Base-by-base conservation (phyloP, 2,329 filamentous ascomycete genomes). In the Fusarium tuaranense region DNA sequence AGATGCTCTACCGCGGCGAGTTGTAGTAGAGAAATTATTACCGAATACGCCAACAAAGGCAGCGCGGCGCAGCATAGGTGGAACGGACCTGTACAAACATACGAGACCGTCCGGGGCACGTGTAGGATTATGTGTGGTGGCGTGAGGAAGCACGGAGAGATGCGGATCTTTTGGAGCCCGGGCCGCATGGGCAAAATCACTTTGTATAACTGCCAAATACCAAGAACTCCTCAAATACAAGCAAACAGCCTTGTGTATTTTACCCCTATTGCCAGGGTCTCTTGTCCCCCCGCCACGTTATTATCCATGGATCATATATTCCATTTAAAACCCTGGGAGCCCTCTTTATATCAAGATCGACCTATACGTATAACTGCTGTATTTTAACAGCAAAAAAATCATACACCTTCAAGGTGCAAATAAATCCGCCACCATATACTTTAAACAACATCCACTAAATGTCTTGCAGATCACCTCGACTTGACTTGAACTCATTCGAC, bases 1-100 rank as follows among this genome's bases (percentile, higher is more conserved):
- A 84, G 46, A 84, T 91, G 85, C 76, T 91, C 62, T 86, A 87
- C 71, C 82, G 83, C 30, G 88, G 88, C 48, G 84, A 88, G 80
- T 77, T 90, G 79, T 90, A 84, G 79, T 90, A 84, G 79, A 30
- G 32, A 32, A 27, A 27, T 39, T 51, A 18, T 63, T 53, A 46
- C 53, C 39, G 34, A 36, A 44, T 57, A 60, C 32, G 36, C 48
- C 38, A 38, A 30, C 57, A 22, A 58, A 13, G 57, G 51, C 63
- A 59, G 44, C 22, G 53, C 65, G 65, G 53, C 41, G 51, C 69
- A 53, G 34, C 41, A 59, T 27, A 51, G 18, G 58, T 46, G 38
- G 60, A 65, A 67, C 48, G 60, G 39, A 74, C 58, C 63, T 79
- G 76, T 78, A 79, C 57, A 73, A 75, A 75, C 55, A 75, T 64